Evolutionary conservation across 2,329 filamentous ascomycete species (phyloP), one percentile per base, ranked within the genome.

Genomic region (Grosmannia clavigera): DNA sequence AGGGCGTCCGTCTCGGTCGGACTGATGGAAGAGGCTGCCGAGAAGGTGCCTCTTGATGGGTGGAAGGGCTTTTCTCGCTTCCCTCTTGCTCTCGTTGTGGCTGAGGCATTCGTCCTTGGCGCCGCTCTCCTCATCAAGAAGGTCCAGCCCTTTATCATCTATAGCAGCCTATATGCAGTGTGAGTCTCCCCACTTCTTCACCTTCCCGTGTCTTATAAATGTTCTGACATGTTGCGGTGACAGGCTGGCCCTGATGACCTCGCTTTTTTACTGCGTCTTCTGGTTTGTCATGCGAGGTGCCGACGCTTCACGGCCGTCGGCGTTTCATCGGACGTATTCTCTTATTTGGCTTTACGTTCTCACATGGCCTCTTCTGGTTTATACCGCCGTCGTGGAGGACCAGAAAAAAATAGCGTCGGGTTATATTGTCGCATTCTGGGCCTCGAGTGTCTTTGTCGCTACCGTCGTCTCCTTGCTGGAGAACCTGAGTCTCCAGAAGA

Each of bases 101-200:
- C 92, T 0, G 82, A 81, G 1, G 84, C 79, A 0, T 75, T 87
- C n/a, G 83, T 87, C 0, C 71, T 95, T 29, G 88, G 83, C 0
- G 77, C 90, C 22, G 87, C 88, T 1, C 88, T 88, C 65, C 73
- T 97, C 58, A 68, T 95, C 51, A 82, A 82, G 46, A 95, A 94
- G 71, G 75, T 92, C 69, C 97, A 97, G 68, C 91, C 92, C 1
- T 81, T 90, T 67, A 90, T 97, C 66, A 77, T 94, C n/a, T 94
- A 96, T 74, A 92, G 90, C 73, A 95, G 88, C 67, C 81, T 85
- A 55, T 97, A 94, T 70, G 80, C 88, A 5, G 87, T 96, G 68
- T 81, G 69, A 71, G 78, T 74, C 7, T 5, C 43, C 19, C 19
- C 16, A 4, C 10, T 0, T 25, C 25, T 9, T 46, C 31, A 33